Evolutionary conservation across 2,329 filamentous ascomycete genomes (phyloP).

Genomic region (Trichophyton verrucosum): DNA sequence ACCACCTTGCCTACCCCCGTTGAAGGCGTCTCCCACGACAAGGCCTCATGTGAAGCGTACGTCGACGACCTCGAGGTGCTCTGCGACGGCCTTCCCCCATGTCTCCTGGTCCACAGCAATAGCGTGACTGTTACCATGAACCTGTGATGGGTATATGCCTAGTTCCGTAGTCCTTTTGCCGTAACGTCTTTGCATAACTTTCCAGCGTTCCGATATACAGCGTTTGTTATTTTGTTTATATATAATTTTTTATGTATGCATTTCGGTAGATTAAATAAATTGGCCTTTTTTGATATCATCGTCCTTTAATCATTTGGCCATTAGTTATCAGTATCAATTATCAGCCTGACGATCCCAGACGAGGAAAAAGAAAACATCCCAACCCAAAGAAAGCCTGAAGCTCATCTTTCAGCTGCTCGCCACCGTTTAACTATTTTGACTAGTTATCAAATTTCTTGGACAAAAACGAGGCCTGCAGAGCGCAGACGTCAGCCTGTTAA

Average conservation of each 20-base stretch:
- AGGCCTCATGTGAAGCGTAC: slow-evolving; percentile 59
- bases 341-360: too few relatives aligned
- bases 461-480: too few relatives aligned
- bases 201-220: not conserved
- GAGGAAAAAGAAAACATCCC: too few relatives aligned
- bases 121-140: slow-evolving; percentile 67
- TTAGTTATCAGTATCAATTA: too few relatives aligned
- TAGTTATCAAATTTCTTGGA: too few relatives aligned
- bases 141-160: slow-evolving; percentile 19
- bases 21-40: slow-evolving; percentile 61
- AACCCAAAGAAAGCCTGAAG: too few relatives aligned
- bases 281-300: not conserved
- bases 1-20: slow-evolving; percentile 72
- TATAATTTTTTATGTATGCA: not conserved
- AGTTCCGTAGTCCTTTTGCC: not conserved
- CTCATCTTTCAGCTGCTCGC: too few relatives aligned
- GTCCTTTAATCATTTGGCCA: too few relatives aligned
- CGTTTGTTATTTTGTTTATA: not conserved
- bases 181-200: not conserved
- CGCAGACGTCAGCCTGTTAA: too few relatives aligned
- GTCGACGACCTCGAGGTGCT: slow-evolving; percentile 66
- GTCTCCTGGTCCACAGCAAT: slow-evolving; percentile 70
- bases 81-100: slow-evolving; percentile 62
- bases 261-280: not conserved
- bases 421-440: too few relatives aligned